A percentile compares a stretch with the other conserved stretches of the same genome.
phyloP scores from a whole-genome alignment of 2,329 filamentous ascomycete species.

The Blastomyces gilchristii region DNA sequence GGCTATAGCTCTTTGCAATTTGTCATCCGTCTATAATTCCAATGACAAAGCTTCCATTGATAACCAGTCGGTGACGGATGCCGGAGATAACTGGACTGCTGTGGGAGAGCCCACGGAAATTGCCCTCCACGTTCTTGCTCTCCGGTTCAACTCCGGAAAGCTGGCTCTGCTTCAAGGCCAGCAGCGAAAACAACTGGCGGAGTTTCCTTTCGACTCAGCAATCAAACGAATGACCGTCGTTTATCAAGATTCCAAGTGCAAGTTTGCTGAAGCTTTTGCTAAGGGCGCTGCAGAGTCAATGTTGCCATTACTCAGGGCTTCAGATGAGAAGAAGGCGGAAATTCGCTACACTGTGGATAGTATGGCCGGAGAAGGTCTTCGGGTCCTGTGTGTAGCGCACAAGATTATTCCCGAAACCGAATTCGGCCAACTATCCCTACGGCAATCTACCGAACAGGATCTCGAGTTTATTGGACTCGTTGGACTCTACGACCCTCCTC shows the following conservation, averaged over 20 bases:
- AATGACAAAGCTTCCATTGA: slow-evolving; percentile 12
- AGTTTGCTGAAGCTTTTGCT: slow-evolving; percentile 15
- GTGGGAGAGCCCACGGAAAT: slow-evolving; percentile 57
- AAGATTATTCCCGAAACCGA: slow-evolving; percentile 26
- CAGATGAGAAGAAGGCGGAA: slow-evolving; percentile 42
- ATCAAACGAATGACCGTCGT: slow-evolving; percentile 62
- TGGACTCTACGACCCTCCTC: slow-evolving; percentile 72
- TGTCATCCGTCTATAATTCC: slow-evolving; percentile 45
- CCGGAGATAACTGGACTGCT: slow-evolving; percentile 43
- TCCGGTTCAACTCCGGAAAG: slow-evolving; percentile 49
- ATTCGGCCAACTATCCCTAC: slow-evolving; percentile 41
- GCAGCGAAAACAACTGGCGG: slow-evolving; percentile 44
- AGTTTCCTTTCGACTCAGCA: slow-evolving; percentile 58
- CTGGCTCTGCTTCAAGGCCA: slow-evolving; percentile 36
- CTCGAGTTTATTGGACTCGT: slow-evolving; percentile 64
- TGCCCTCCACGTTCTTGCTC: slow-evolving; percentile 57
- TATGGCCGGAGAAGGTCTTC: slow-evolving; percentile 51
- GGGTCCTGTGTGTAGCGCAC: slow-evolving; percentile 41
- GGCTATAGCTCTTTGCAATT: slow-evolving; percentile 50
- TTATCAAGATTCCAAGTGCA: slow-evolving; percentile 29
- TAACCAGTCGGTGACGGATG: slow-evolving; percentile 13
- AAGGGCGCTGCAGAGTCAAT: slow-evolving; percentile 54
- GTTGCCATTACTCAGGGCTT: slow-evolving; percentile 48
- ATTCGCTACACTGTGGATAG: slow-evolving; percentile 53
- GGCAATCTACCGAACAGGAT: slow-evolving; percentile 49